phyloP scores from a whole-genome alignment of 1,139 yeast species.

The Taphrina sp. region DNA sequence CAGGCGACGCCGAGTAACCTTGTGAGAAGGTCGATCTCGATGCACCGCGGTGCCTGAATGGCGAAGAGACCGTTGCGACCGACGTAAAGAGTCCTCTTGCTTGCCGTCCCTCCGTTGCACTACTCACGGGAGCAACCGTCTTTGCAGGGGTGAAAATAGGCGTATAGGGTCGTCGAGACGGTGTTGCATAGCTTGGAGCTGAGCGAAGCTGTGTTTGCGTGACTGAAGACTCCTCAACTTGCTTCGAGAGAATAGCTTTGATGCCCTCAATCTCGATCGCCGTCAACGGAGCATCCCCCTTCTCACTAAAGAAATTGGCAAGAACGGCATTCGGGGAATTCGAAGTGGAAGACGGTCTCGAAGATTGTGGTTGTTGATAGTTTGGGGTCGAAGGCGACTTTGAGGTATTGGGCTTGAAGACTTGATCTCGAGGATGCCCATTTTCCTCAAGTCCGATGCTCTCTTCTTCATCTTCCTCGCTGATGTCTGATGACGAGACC shows the following conservation, averaged over 20 bases:
- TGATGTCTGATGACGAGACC: neutral
- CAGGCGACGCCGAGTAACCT: neutral
- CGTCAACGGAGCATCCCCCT: conserved; percentile 72
- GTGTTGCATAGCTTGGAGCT: conserved; percentile 8
- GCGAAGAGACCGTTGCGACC: conserved; percentile 9
- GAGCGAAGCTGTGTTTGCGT: neutral
- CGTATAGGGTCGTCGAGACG: conserved; percentile 15
- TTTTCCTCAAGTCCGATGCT: neutral
- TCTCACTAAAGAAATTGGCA: conserved; percentile 67
- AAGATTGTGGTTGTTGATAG: neutral
- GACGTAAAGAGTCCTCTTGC: conserved; percentile 9
- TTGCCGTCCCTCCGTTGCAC: conserved; percentile 7
- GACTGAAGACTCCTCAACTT: neutral
- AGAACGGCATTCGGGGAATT: conserved; percentile 57
- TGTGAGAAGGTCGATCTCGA: conserved; percentile 18
- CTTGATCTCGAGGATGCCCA: neutral
- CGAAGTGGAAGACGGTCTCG: neutral
- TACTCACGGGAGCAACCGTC: neutral
- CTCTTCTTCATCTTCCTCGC: conserved; percentile 6
- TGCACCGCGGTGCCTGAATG: conserved; percentile 14
- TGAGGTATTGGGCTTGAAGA: conserved; percentile 3
- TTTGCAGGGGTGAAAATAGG: conserved; percentile 25
- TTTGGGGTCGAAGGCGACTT: neutral
- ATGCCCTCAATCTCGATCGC: conserved; percentile 86
- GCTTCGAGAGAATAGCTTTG: conserved; percentile 52